Percentiles rank a stretch among this genome's conserved stretches.
Evolutionary conservation across 2,329 filamentous ascomycete species (phyloP).

Genomic region (Colletotrichum liaoningense): DNA sequence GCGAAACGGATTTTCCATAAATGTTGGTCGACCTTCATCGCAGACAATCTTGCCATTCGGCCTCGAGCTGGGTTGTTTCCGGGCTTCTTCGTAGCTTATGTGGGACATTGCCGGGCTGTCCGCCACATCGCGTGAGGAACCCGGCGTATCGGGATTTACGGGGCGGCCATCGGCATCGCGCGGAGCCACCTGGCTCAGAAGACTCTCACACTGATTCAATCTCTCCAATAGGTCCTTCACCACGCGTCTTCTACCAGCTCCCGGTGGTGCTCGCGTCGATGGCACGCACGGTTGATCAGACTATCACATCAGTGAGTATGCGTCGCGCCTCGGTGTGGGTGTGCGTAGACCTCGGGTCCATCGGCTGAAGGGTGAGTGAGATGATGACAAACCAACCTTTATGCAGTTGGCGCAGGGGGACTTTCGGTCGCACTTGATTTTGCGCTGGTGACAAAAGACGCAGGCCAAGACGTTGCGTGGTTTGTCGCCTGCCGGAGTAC

Average conservation of each 20-base stretch:
- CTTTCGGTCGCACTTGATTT: conserved; percentile 71
- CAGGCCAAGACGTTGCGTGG: conserved; percentile 47
- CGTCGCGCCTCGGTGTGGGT: neutral
- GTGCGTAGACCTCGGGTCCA: neutral
- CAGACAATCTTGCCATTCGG: conserved; percentile 60
- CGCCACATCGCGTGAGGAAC: neutral
- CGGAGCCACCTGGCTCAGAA: conserved; percentile 22
- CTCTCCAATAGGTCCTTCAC: conserved; percentile 24
- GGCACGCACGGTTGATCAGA: conserved; percentile 24
- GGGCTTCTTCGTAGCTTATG: conserved; percentile 27
- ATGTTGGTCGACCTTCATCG: conserved; percentile 64
- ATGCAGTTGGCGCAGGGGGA: conserved; percentile 65
- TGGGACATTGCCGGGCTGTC: conserved; percentile 16
- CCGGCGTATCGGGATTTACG: neutral
- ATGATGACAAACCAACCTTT: conserved; percentile 42
- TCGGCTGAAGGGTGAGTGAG: neutral
- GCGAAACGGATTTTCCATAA: conserved; percentile 67
- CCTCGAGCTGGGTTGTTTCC: conserved; percentile 6
- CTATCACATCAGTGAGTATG: conserved; percentile 59
- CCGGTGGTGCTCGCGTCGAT: conserved; percentile 21
- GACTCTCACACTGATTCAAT: conserved; percentile 24
- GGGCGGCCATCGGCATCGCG: conserved; percentile 14
- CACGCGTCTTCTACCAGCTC: conserved; percentile 12
- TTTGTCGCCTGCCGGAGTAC: conserved; percentile 7
- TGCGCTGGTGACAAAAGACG: conserved; percentile 69